A percentile compares a stretch with the other conserved stretches of the same genome.
These are phyloP conservation scores for Terfezia boudieri DNA, from an alignment of 495 filamentous ascomycete species.

Conservation along the genomic window DNA sequence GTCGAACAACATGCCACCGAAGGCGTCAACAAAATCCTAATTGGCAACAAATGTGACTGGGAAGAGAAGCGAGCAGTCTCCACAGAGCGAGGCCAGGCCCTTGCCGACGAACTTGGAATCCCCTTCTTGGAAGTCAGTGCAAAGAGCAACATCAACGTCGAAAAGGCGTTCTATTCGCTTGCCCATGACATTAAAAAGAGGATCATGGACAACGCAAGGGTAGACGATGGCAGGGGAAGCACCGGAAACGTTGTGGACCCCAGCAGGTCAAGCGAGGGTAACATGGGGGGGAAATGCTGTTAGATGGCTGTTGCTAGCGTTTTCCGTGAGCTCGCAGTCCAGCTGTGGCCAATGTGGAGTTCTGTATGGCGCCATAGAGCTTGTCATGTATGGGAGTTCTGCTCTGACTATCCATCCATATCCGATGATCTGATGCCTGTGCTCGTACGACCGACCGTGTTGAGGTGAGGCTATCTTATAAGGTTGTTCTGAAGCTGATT, in stretches of 20 bases:
- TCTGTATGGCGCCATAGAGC: no score
- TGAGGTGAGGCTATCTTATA: no score
- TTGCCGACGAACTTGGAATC: slow-evolving; percentile 90
- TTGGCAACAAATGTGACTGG: slow-evolving; percentile 99
- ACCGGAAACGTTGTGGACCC: slow-evolving; percentile 52
- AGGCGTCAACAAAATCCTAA: slow-evolving; percentile 98
- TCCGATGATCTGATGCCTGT: no score
- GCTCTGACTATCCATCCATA: no score
- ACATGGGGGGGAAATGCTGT: slow-evolving; percentile 65
- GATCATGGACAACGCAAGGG: slow-evolving; percentile 66
- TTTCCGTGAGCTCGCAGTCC: no score
- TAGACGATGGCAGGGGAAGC: slow-evolving; percentile 37
- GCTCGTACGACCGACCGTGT: no score
- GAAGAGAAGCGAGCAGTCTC: slow-evolving; percentile 92
- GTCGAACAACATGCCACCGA: slow-evolving; percentile 98
- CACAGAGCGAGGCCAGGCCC: slow-evolving; percentile 74
- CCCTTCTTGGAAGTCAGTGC: slow-evolving; percentile 97
- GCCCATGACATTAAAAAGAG: slow-evolving; percentile 95
- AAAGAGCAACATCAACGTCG: slow-evolving; percentile 98
- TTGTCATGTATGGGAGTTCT: no score
- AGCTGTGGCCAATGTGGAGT: no score
- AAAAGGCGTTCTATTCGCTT: slow-evolving; percentile 92
- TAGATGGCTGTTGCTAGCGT: slow-evolving; percentile 22
- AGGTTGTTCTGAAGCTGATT: no score
- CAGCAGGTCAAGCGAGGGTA: slow-evolving; percentile 34